phyloP scores from a whole-genome alignment of 1,284 basidiomycete species.

The Leccinum pallidistipes region DNA sequence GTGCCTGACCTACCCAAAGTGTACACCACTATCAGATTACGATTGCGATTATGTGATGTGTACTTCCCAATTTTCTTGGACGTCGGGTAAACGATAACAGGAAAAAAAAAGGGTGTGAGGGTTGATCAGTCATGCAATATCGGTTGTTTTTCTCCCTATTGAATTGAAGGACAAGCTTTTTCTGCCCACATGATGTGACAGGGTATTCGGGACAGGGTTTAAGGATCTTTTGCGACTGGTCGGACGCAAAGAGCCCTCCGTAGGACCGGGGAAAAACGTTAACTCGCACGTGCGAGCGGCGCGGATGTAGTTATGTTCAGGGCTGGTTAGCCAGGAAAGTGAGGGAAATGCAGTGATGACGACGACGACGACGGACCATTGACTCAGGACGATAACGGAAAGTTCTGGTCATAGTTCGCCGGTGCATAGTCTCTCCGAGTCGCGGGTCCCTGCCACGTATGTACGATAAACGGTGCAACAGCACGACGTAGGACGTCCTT shows the following conservation, averaged over 20 bases:
- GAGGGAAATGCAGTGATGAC: background rate
- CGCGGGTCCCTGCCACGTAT: background rate
- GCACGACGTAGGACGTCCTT: background rate
- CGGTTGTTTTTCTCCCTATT: background rate
- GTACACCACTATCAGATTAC: constrained; percentile 7
- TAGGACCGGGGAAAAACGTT: background rate
- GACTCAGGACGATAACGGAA: background rate
- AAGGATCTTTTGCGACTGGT: background rate
- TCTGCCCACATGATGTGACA: background rate
- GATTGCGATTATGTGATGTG: background rate
- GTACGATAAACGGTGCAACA: background rate
- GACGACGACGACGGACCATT: background rate
- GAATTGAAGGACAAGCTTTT: background rate
- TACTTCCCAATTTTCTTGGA: constrained; percentile 4
- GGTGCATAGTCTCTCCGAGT: background rate
- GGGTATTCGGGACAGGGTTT: background rate
- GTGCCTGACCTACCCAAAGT: constrained; percentile 19
- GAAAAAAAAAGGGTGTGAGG: background rate
- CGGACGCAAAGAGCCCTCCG: background rate
- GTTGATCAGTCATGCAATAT: background rate
- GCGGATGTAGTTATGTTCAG: background rate
- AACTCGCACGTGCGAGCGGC: background rate
- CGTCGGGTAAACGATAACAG: background rate
- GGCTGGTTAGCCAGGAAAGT: background rate
- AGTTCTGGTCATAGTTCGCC: background rate